Percentiles rank a stretch among this genome's conserved stretches.
These are phyloP conservation scores for Metarhizium sp. DNA, from an alignment of 2,329 filamentous ascomycete species.

Conservation along the genomic window DNA sequence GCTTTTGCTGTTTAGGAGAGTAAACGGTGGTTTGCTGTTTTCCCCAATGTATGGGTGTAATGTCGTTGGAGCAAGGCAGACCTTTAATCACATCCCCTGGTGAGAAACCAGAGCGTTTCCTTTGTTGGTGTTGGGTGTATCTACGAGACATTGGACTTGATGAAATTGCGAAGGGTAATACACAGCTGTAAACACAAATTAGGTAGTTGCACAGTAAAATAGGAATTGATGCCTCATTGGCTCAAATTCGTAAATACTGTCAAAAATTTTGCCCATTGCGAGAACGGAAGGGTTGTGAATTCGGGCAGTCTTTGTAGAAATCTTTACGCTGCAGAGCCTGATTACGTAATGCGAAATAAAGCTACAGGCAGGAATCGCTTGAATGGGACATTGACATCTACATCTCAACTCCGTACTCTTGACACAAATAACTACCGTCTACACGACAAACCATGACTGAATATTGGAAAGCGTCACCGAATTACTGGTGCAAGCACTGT, in stretches of 20 bases:
- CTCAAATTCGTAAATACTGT: too few species aligned
- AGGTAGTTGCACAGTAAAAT: slow-evolving; percentile 1
- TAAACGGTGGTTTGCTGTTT: background rate
- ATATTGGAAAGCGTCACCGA: slow-evolving; percentile 97
- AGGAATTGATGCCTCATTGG: background rate
- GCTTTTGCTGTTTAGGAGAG: background rate
- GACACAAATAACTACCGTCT: background rate
- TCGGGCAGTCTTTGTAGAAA: too few species aligned
- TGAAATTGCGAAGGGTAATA: slow-evolving; percentile 1
- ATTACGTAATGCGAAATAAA: background rate
- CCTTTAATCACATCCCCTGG: background rate
- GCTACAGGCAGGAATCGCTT: too few species aligned
- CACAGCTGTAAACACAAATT: background rate
- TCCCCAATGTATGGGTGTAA: background rate
- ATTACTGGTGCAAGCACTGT: slow-evolving; percentile 99
- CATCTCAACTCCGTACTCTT: too few species aligned
- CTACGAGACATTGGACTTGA: slow-evolving; percentile 1
- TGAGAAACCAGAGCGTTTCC: background rate
- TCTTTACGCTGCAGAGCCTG: background rate
- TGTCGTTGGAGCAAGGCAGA: background rate
- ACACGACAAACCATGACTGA: slow-evolving; percentile 62
- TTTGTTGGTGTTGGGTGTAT: background rate
- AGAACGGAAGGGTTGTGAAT: too few species aligned
- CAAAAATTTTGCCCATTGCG: too few species aligned
- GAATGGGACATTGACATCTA: too few species aligned